A percentile compares a stretch with the other conserved stretches of the same genome.
Conservation (phyloP, 1,284 basidiomycete genomes). For the Xerocomus minutiporus region DNA sequence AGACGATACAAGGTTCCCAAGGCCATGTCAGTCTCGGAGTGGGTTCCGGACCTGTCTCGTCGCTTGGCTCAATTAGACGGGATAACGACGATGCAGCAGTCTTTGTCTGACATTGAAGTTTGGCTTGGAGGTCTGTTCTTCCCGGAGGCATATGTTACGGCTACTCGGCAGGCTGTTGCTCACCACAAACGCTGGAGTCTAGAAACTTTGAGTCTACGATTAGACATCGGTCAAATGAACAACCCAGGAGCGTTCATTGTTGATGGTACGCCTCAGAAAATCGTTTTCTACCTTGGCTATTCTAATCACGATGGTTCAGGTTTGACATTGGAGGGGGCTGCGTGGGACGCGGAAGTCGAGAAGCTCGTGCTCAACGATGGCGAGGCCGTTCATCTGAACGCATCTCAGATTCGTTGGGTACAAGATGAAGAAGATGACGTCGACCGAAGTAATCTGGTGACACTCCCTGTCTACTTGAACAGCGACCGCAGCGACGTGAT, state of each 20-base stretch:
- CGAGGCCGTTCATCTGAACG: conserved; percentile 66
- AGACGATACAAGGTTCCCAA: conserved; percentile 82
- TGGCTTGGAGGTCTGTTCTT: conserved; percentile 93
- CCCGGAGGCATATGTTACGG: conserved; percentile 93
- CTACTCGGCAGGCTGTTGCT: conserved; percentile 87
- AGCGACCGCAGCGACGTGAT: conserved; percentile 84
- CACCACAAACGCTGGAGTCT: conserved; percentile 88
- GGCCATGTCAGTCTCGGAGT: conserved; percentile 75
- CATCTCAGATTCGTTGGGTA: conserved; percentile 86
- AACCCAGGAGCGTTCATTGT: conserved; percentile 76
- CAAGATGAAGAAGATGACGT: conserved; percentile 49
- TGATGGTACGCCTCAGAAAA: conserved; percentile 58
- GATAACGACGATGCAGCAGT: conserved; percentile 62
- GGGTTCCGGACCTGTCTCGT: conserved; percentile 78
- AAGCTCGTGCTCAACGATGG: conserved; percentile 79
- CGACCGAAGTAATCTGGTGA: conserved; percentile 47
- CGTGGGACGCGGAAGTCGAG: conserved; percentile 54
- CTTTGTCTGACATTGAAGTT: conserved; percentile 70
- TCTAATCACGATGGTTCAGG: conserved; percentile 45
- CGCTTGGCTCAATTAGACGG: conserved; percentile 77
- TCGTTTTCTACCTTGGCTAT: background rate
- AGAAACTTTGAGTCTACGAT: conserved; percentile 77
- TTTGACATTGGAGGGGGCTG: conserved; percentile 80
- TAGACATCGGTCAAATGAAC: conserved; percentile 77
- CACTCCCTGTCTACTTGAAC: conserved; percentile 90